phyloP scores from a whole-genome alignment of 495 filamentous ascomycete genomes.

The Endocarpon pusillum region DNA sequence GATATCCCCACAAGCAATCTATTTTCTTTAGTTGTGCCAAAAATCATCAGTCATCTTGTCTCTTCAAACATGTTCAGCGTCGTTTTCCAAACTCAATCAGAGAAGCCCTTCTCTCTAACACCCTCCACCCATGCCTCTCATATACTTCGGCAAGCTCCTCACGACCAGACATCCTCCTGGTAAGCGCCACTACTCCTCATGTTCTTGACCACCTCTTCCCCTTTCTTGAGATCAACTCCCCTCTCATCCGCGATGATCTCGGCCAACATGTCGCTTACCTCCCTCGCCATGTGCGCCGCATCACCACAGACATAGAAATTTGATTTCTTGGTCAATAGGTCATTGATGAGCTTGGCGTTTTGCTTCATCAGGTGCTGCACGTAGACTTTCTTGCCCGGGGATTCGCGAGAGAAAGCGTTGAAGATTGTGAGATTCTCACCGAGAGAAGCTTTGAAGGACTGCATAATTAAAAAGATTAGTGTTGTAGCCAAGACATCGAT shows the following conservation, averaged over 20 bases:
- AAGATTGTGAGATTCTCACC: conserved; percentile 77
- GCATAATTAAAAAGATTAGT: conserved; percentile 5
- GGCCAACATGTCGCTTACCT: conserved; percentile 72
- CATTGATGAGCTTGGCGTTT: conserved; percentile 65
- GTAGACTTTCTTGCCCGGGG: conserved; percentile 61
- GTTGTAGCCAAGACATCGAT: conserved; percentile 3
- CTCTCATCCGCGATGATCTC: conserved; percentile 75
- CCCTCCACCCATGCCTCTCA: too few species aligned
- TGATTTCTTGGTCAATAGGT: conserved; percentile 72
- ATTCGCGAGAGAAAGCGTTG: conserved; percentile 83
- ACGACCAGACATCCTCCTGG: conserved; percentile 95
- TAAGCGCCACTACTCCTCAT: conserved; percentile 90
- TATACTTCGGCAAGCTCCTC: too few species aligned
- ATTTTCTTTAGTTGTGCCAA: too few species aligned
- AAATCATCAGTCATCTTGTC: too few species aligned
- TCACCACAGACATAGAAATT: conserved; percentile 99
- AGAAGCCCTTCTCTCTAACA: too few species aligned
- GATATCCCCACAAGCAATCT: too few species aligned
- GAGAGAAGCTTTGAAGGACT: conserved; percentile 68
- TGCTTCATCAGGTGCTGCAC: conserved; percentile 88
- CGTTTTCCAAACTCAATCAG: too few species aligned
- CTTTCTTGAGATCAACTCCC: conserved; percentile 63
- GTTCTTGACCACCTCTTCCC: conserved; percentile 87
- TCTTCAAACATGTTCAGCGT: too few species aligned
- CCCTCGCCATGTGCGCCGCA: conserved; percentile 93